These are phyloP conservation scores for Lithohypha guttulata DNA, from an alignment of 2,329 filamentous ascomycete species.

Conservation along the genomic window DNA sequence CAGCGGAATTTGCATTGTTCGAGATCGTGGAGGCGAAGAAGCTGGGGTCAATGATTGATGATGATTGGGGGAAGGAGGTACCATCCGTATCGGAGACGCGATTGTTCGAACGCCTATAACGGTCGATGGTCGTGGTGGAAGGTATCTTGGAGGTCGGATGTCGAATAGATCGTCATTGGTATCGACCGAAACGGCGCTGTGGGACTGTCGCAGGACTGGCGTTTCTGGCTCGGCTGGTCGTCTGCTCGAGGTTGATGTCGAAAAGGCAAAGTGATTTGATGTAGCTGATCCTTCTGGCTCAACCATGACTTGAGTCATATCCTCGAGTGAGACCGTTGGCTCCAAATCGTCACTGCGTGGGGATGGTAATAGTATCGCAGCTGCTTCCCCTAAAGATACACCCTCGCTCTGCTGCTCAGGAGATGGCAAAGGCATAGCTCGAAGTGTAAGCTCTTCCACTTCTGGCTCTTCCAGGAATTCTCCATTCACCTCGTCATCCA, in stretches of 20 bases:
- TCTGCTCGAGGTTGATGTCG: constrained; percentile 17
- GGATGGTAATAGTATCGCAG: constrained; percentile 17
- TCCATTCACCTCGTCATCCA: too few species aligned
- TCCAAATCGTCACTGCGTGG: constrained; percentile 17
- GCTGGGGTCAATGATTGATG: constrained; percentile 3
- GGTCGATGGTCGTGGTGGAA: constrained; percentile 19
- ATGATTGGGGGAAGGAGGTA: constrained; percentile 17
- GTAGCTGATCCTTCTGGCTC: constrained; percentile 14
- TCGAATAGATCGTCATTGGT: constrained; percentile 17
- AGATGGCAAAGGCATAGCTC: neutral
- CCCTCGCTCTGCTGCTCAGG: constrained; percentile 1
- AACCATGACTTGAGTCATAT: constrained; percentile 22
- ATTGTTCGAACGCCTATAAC: constrained; percentile 19
- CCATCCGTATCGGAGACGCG: constrained; percentile 18
- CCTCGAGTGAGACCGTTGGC: constrained; percentile 19
- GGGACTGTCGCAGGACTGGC: constrained; percentile 10
- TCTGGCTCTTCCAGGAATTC: too few species aligned
- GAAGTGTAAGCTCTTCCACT: neutral
- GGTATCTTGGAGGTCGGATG: constrained; percentile 18
- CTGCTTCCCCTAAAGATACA: constrained; percentile 14
- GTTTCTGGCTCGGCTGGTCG: constrained; percentile 12
- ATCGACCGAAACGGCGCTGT: constrained; percentile 5
- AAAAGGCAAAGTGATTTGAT: constrained; percentile 17
- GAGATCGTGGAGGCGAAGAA: constrained; percentile 2
- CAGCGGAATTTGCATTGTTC: constrained; percentile 7